phyloP scores from a whole-genome alignment of 2,329 filamentous ascomycete genomes.

The Sporothrix luriei region DNA sequence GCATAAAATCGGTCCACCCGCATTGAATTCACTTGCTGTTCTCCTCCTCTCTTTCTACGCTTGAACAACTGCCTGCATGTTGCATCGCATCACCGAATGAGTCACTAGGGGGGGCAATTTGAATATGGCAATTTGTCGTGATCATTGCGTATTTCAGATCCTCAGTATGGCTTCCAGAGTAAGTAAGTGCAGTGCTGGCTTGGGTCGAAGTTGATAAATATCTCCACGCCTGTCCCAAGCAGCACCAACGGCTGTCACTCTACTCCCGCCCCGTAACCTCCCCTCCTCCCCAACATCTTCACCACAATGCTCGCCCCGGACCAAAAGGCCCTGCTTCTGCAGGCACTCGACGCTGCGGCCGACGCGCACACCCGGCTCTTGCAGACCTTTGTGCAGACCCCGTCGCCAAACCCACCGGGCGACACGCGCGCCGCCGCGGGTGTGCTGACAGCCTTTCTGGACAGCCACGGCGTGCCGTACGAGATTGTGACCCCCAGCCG shows the following conservation, averaged over 20 bases:
- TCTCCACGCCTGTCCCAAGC: no score
- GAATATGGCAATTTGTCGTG: background rate
- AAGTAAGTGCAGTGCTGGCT: no score
- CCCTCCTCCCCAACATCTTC: background rate
- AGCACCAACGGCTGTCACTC: background rate
- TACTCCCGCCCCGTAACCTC: background rate
- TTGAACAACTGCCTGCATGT: background rate
- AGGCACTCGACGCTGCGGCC: constrained; percentile 21
- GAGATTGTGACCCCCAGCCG: constrained; percentile 10
- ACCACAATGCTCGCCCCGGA: background rate
- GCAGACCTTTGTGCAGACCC: constrained; percentile 30
- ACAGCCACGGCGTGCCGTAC: constrained; percentile 19
- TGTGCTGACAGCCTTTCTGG: constrained; percentile 11
- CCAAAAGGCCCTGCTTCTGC: constrained; percentile 12
- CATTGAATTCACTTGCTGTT: background rate
- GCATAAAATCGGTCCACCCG: background rate
- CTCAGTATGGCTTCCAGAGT: no score
- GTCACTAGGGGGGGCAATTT: background rate
- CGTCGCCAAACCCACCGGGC: constrained; percentile 31
- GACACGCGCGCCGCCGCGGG: constrained; percentile 10
- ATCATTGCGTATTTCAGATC: background rate
- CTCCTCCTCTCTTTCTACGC: background rate
- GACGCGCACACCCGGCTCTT: constrained; percentile 25
- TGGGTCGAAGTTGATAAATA: no score
- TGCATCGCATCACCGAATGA: constrained; percentile 8